phyloP scores from a whole-genome alignment of 177 flowering plant genomes.

The Vitis hybrid region DNA sequence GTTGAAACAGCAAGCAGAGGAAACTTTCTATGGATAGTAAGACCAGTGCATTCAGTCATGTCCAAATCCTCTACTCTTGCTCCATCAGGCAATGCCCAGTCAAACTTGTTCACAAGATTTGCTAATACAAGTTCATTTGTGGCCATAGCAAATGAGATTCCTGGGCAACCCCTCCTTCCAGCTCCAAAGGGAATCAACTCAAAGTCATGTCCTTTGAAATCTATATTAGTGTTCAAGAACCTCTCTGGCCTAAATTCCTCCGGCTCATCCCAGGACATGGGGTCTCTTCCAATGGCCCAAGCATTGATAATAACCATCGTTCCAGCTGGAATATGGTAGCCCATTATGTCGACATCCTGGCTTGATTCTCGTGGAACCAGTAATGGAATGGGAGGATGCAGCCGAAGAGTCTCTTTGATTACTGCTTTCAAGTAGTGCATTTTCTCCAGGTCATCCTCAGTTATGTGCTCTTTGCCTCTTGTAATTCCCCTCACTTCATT shows the following conservation, averaged over 20 bases:
- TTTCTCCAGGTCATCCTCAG: constrained; percentile 24
- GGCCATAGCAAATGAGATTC: constrained; percentile 25
- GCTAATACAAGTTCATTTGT: constrained; percentile 30
- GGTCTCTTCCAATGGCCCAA: constrained; percentile 50
- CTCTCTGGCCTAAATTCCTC: constrained; percentile 46
- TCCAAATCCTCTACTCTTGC: constrained; percentile 6
- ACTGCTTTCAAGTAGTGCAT: constrained; percentile 43
- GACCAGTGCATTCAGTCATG: not conserved
- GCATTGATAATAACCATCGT: constrained; percentile 38
- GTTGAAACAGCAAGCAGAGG: constrained; percentile 8
- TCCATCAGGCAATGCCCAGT: constrained; percentile 33
- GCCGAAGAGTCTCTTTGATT: constrained; percentile 45
- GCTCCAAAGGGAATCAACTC: constrained; percentile 50
- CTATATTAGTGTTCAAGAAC: constrained; percentile 24
- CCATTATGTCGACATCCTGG: constrained; percentile 19
- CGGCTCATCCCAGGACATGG: constrained; percentile 39
- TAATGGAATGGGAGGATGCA: constrained; percentile 45
- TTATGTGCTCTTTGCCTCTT: constrained; percentile 12
- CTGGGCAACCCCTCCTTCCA: constrained; percentile 52
- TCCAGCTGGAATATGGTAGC: constrained; percentile 35
- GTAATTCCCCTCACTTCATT: constrained; percentile 30
- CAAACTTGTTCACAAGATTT: constrained; percentile 30
- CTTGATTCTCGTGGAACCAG: constrained; percentile 28
- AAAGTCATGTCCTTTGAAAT: constrained; percentile 40
- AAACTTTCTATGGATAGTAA: constrained; percentile 8